phyloP scores from a whole-genome alignment of 139 green algal species.

The Prasinococcaceae sp. region DNA sequence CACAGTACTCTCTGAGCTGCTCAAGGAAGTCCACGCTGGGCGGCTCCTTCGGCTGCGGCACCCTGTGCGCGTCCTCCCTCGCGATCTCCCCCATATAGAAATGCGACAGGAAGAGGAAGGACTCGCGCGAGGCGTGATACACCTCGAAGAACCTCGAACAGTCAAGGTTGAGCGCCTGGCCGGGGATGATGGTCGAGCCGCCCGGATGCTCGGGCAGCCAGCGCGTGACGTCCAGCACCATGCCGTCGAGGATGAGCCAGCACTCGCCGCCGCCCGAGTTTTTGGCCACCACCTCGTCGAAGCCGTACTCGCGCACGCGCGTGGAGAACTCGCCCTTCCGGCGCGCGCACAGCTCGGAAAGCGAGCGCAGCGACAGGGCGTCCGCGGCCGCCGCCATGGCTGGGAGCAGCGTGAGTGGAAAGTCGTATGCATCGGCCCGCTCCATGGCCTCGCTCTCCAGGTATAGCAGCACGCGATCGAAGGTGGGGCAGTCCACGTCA shows the following conservation, averaged over 20 bases:
- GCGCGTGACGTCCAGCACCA: constrained; percentile 51
- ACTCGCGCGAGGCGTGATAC: constrained; percentile 43
- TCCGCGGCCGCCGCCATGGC: no score
- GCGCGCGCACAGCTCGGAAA: constrained; percentile 13
- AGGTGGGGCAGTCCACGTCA: constrained; percentile 42
- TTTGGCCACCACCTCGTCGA: constrained; percentile 28
- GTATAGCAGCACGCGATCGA: constrained; percentile 55
- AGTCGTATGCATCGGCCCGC: constrained; percentile 19
- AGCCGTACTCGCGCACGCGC: constrained; percentile 26
- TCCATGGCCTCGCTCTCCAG: constrained; percentile 34
- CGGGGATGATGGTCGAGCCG: constrained; percentile 48
- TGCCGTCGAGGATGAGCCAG: constrained; percentile 43
- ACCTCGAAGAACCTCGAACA: constrained; percentile 21
- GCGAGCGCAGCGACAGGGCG: constrained; percentile 23
- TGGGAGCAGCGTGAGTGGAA: constrained; percentile 36
- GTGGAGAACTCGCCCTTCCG: constrained; percentile 17
- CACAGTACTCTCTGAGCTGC: constrained; percentile 39
- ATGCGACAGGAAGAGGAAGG: constrained; percentile 56
- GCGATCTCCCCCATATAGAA: constrained; percentile 46
- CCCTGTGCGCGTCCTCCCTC: constrained; percentile 19
- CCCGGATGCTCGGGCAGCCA: constrained; percentile 60
- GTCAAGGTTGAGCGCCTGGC: constrained; percentile 23
- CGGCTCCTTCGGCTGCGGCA: constrained; percentile 10
- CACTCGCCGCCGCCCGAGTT: constrained; percentile 34
- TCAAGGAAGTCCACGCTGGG: constrained; percentile 35